Conservation (phyloP, 495 filamentous ascomycete species). For the Aspergillus avenaceus region DNA sequence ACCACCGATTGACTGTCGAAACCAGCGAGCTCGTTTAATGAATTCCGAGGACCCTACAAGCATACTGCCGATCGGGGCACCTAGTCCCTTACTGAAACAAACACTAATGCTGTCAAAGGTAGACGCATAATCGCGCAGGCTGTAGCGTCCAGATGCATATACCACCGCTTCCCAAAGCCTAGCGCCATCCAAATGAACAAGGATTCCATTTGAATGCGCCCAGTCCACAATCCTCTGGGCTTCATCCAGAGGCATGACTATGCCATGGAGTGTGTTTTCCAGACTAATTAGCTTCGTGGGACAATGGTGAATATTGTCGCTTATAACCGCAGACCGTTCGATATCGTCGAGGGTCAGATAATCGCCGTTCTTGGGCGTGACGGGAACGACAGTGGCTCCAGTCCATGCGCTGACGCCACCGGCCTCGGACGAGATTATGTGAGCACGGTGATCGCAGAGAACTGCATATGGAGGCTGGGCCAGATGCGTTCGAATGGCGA, state of each 20-base stretch:
- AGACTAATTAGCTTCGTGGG: slow-evolving; percentile 67
- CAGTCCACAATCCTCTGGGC: slow-evolving; percentile 56
- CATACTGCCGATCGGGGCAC: slow-evolving; percentile 72
- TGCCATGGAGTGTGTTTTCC: slow-evolving; percentile 72
- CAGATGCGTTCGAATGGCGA: slow-evolving; percentile 32
- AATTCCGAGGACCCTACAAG: slow-evolving; percentile 55
- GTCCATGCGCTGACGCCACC: slow-evolving; percentile 31
- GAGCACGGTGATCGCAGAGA: slow-evolving; percentile 26
- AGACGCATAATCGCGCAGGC: slow-evolving; percentile 57
- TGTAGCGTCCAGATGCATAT: slow-evolving; percentile 45
- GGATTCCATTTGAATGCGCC: slow-evolving; percentile 55
- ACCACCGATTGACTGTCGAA: slow-evolving; percentile 72
- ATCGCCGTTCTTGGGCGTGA: slow-evolving; percentile 45
- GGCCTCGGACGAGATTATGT: slow-evolving; percentile 33
- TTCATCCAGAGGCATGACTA: slow-evolving; percentile 65
- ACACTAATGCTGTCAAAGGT: slow-evolving; percentile 69
- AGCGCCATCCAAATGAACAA: slow-evolving; percentile 73
- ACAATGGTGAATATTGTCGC: slow-evolving; percentile 30
- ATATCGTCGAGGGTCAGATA: slow-evolving; percentile 70
- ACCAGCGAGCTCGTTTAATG: slow-evolving; percentile 60
- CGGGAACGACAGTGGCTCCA: slow-evolving; percentile 19
- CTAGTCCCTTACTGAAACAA: slow-evolving; percentile 77
- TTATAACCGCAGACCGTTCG: slow-evolving; percentile 29
- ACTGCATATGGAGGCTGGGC: slow-evolving; percentile 30
- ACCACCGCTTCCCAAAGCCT: slow-evolving; percentile 67